Evolutionary conservation across 257 asterid genomes (phyloP), one percentile per base, ranked within the genome.

Genomic region (Penstemon newberryi): DNA sequence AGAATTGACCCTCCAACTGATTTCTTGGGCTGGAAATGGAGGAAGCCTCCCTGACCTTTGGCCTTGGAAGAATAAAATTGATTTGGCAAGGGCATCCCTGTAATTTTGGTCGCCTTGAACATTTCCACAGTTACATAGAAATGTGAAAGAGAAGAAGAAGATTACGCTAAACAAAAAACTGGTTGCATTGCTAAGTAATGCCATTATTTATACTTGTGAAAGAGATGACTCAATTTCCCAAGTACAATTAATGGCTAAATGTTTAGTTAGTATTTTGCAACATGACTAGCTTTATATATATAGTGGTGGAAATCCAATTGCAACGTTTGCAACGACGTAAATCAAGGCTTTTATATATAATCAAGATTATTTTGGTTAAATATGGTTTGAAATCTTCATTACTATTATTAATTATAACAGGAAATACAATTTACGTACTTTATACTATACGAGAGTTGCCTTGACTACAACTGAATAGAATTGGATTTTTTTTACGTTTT

Each of bases 41-140:
- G 95, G 91, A 8, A 87, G 74, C 65, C 71, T 78, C 4, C 98
- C 98, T 5, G 98, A 92, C 74, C 98, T 79, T 68, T 92, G 98
- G 2, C 96, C 98, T 60, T 89, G 89, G 80, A 92, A 92, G 77
- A 92, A 92, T 69, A 89, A 46, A 55, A 89, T 73, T 81, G 98
- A 92, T 76, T 89, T 92, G 0, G 81, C 81, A 46, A 92, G 85
- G 64, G 98, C 98, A 56, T 92, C 95, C 63, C 84, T 62, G 73
- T 92, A 92, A 71, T 92, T 70, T 1, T 72, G 91, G 43, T 12
- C 60, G 46, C 72, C 84, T 63, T 70, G 59, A 4, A 80, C 90
- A 51, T 3, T 13, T 18, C 5, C 54, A 65, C 66, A 53, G 55
- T 54, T 45, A 56, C 60, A 66, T 42, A 62, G 53, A 53, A 76